These are phyloP conservation scores for Gomphus sp. DNA, from an alignment of 1,284 basidiomycete genomes.

Conservation along the genomic window DNA sequence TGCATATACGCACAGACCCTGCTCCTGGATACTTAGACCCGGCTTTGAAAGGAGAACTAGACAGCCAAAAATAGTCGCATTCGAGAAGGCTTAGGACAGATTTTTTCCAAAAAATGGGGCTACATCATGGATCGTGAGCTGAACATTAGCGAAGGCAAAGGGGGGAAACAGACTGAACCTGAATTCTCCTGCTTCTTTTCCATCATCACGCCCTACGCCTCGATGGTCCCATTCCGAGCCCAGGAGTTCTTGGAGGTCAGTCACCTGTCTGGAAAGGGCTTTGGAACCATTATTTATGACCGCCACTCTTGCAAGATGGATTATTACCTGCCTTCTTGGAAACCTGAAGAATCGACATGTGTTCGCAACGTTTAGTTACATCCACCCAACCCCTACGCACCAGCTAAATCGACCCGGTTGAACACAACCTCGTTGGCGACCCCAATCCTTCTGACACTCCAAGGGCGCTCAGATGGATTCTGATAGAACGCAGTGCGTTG, in stretches of 20 bases:
- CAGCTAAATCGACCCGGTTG: conserved; percentile 31
- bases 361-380: conserved; percentile 18
- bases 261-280: conserved; percentile 47
- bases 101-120: conserved; percentile 55
- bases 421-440: conserved; percentile 37
- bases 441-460: conserved; percentile 39
- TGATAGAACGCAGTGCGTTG: conserved; percentile 24
- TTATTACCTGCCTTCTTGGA: conserved; percentile 35
- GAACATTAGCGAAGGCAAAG: background rate
- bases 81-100: conserved; percentile 30
- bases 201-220: conserved; percentile 58
- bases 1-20: conserved; percentile 44
- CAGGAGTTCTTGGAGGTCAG: conserved; percentile 48
- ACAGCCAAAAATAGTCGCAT: conserved; percentile 48
- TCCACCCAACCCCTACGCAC: conserved; percentile 15
- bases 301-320: background rate
- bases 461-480: conserved; percentile 35
- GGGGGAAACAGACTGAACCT: background rate
- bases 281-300: background rate
- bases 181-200: conserved; percentile 47
- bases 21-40: conserved; percentile 42
- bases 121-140: conserved; percentile 12
- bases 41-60: conserved; percentile 40
- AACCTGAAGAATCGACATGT: conserved; percentile 29
- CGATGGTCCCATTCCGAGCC: conserved; percentile 40